Evolutionary conservation across 192 early-diverging fungal species (phyloP), one percentile per base, ranked within the genome.

Genomic region (Coemansia sp.): DNA sequence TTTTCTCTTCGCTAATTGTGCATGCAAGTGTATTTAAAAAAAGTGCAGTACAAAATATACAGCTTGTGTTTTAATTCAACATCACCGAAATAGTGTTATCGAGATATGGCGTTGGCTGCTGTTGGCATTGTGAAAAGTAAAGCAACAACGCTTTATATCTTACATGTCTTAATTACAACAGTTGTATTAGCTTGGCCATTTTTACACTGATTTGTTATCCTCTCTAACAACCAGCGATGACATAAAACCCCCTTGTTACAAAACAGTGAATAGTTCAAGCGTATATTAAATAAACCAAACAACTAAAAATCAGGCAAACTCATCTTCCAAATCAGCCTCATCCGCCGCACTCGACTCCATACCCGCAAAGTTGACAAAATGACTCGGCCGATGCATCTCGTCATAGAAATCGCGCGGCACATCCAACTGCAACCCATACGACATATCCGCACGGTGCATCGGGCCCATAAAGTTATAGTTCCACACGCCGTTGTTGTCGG

Each of bases 391-490:
- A 75, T 99, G 97, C 50, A 87, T 85, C 75, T 96, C 94, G 69
- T 99, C 92, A 82, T 97, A 99, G 69, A 97, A 99, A 64, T 95
- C 93, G 69, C 95, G 94, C 10, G 97, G 95, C 34, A 90, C 87
- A 64, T 97, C 97, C 56, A 99, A 78, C 44, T 87, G 88, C 55
- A 98, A 72, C 6, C 82, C 78, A 65, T 99, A 98, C 65, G 91
- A 91, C 97, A 98, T 98, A 53, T 94, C 92, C 0, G 89, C 84
- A 22, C 90, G 86, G 65, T 95, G 93, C 60, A 88, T 89, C 9
- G 97, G 91, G 9, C 95, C 97, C 94, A 97, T 96, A 75, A 99
- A 97, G 80, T 94, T 94, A 79, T 97, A 98, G 79, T 99, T 99
- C 97, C 97, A 99, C 57, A 97, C 80, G 36, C 91, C 92, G 40